Percentiles rank a stretch among this genome's conserved stretches.
Evolutionary conservation across 768 basidiomycete genomes (phyloP).

Genomic region (Mycena olivaceomarginata): DNA sequence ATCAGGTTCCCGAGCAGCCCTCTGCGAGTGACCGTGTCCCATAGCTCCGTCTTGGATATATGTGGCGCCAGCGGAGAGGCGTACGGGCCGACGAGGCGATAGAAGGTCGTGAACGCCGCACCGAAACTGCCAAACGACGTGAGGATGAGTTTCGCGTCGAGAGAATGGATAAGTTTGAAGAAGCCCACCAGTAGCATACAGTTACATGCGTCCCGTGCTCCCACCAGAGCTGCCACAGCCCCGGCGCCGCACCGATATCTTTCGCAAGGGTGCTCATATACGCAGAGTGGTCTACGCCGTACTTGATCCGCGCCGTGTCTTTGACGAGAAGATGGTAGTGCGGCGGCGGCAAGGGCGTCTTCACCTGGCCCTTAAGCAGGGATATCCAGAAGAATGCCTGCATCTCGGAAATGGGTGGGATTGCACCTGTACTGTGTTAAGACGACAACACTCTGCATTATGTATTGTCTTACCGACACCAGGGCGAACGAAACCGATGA

Average conservation of each 20-base stretch:
- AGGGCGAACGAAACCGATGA: conserved; percentile 75
- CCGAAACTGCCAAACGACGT: conserved; percentile 64
- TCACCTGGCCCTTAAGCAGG: conserved; percentile 64
- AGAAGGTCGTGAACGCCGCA: conserved; percentile 76
- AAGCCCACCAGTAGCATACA: conserved; percentile 71
- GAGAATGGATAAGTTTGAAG: neutral
- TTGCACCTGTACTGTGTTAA: conserved; percentile 63
- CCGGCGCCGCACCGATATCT: conserved; percentile 74
- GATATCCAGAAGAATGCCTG: conserved; percentile 77
- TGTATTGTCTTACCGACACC: conserved; percentile 67
- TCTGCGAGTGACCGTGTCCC: conserved; percentile 75
- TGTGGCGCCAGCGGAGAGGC: conserved; percentile 60
- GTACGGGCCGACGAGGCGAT: conserved; percentile 74
- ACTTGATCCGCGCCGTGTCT: conserved; percentile 71
- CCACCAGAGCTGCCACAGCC: conserved; percentile 66
- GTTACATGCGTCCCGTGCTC: conserved; percentile 71
- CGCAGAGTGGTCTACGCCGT: conserved; percentile 75
- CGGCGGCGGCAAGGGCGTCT: conserved; percentile 63
- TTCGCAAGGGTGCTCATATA: conserved; percentile 76
- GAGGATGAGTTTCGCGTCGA: neutral
- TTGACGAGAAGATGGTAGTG: conserved; percentile 74
- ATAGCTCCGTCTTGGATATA: conserved; percentile 73
- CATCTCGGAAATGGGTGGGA: conserved; percentile 77
- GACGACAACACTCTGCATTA: conserved; percentile 12
- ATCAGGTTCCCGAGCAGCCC: conserved; percentile 73